Evolutionary conservation across 2,329 filamentous ascomycete genomes (phyloP).

Genomic region (Bipolaris cookei): DNA sequence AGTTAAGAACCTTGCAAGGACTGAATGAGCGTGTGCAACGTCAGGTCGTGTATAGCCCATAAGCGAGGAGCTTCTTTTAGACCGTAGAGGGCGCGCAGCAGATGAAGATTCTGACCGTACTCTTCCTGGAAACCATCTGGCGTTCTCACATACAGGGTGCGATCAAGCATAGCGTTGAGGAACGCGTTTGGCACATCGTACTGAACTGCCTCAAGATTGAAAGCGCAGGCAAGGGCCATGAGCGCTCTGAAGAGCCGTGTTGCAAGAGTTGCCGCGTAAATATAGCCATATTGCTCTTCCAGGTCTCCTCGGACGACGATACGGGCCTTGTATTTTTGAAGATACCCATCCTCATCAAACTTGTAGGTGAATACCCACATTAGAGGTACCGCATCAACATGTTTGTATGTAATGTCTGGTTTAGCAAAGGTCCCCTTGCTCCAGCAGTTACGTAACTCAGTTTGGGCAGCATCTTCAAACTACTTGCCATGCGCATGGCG

Average conservation of each 20-base stretch:
- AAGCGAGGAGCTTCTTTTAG: not conserved
- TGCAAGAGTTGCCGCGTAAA: not conserved
- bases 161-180: not conserved
- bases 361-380: constrained; percentile 25
- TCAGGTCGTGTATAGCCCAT: constrained; percentile 21
- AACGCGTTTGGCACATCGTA: not conserved
- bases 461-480: no score
- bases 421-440: no score
- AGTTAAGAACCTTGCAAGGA: constrained; percentile 21
- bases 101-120: not conserved
- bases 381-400: constrained; percentile 16
- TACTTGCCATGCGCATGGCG: no score
- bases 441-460: no score
- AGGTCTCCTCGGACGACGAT: constrained; percentile 20
- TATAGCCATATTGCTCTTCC: constrained; percentile 4
- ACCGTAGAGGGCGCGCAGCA: not conserved
- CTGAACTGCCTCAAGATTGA: not conserved
- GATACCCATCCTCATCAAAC: constrained; percentile 19
- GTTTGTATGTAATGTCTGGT: constrained; percentile 11
- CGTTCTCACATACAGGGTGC: not conserved
- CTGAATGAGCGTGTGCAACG: constrained; percentile 22
- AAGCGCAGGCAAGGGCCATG: not conserved
- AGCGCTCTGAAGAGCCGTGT: not conserved
- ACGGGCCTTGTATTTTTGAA: constrained; percentile 22
- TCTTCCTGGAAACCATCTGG: constrained; percentile 1